These are phyloP conservation scores for Eucalyptus microcorys DNA, from an alignment of 345 rosid genomes.

Conservation along the genomic window DNA sequence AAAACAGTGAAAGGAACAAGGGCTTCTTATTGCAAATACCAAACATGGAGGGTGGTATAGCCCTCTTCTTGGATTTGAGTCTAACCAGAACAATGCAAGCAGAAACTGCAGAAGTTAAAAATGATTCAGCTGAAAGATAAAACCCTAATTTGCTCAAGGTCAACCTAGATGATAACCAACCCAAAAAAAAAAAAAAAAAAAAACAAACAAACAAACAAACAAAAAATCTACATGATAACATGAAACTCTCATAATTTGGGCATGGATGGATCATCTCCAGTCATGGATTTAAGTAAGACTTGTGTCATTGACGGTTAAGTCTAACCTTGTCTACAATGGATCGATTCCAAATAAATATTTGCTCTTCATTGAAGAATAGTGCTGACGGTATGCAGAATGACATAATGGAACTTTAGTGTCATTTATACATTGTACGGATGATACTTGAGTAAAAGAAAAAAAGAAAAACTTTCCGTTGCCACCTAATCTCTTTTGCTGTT, in stretches of 20 bases:
- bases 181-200: too few species aligned
- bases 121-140: neutral
- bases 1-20: neutral
- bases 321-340: neutral
- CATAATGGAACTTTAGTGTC: neutral
- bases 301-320: neutral
- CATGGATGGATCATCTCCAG: neutral
- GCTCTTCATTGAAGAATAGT: neutral
- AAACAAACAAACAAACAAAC: too few species aligned
- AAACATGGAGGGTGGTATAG: neutral
- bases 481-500: neutral
- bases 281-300: neutral
- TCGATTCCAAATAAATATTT: neutral
- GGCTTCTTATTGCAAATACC: neutral
- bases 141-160: neutral
- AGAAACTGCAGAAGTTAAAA: neutral
- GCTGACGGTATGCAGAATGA: neutral
- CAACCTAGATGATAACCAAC: neutral
- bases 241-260: neutral
- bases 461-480: too few species aligned
- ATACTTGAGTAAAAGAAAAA: too few species aligned
- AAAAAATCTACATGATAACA: neutral
- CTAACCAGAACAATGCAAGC: neutral
- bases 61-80: neutral
- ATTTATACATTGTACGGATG: too few species aligned